Evolutionary conservation across 2,329 filamentous ascomycete species (phyloP).

Genomic region (Aurifilum marmelostoma): DNA sequence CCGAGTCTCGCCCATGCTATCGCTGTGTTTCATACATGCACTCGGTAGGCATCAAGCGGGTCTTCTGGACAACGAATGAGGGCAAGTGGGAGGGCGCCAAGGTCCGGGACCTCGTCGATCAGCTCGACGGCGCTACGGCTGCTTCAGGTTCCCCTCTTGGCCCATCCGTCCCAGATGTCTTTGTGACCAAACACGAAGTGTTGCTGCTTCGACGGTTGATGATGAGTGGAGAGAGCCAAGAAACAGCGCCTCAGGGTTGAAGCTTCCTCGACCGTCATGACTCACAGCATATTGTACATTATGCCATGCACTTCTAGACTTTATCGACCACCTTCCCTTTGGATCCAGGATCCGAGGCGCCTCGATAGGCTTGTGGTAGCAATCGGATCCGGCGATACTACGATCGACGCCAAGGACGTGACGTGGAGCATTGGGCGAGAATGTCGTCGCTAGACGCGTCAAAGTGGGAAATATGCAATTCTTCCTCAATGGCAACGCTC

Average conservation of each 20-base stretch:
- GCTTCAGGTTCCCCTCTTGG: conserved; percentile 18
- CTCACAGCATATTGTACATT: not conserved
- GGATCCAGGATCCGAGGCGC: not conserved
- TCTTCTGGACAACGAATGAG: conserved; percentile 55
- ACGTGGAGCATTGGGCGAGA: not conserved
- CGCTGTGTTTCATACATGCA: conserved; percentile 56
- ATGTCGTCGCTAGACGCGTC: not conserved
- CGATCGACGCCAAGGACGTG: not conserved
- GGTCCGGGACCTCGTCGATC: conserved; percentile 51
- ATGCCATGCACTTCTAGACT: not conserved
- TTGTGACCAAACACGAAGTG: conserved; percentile 58
- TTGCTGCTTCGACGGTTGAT: conserved; percentile 45
- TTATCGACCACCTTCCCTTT: not conserved
- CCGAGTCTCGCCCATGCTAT: conserved; percentile 54
- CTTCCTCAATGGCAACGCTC: not conserved
- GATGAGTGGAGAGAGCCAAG: conserved; percentile 18
- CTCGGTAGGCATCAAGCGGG: conserved; percentile 53
- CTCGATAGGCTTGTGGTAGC: not conserved
- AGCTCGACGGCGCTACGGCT: conserved; percentile 41
- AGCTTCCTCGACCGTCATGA: not conserved
- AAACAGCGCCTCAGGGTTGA: not conserved
- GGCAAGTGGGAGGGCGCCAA: conserved; percentile 55
- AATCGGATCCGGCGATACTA: not conserved
- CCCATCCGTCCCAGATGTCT: conserved; percentile 37
- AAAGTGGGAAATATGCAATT: not conserved